These are phyloP conservation scores for Mucuna pruriens DNA, from an alignment of 306 rosid genomes.

Conservation along the genomic window DNA sequence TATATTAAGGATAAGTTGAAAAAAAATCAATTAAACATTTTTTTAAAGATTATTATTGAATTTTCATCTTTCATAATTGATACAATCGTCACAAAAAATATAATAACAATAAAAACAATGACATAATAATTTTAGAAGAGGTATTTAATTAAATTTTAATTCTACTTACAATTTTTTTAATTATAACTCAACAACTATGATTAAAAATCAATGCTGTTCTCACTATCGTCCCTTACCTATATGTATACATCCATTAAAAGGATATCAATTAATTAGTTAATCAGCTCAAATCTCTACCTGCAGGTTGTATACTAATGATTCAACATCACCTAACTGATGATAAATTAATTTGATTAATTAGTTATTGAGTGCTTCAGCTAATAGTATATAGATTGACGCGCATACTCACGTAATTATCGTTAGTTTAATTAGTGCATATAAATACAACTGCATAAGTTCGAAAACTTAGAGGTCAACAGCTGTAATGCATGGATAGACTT, in stretches of 20 bases:
- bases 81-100: too few relatives aligned
- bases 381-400: conserved; percentile 30
- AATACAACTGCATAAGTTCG: conserved; percentile 23
- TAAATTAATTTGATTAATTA: conserved; percentile 15
- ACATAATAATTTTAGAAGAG: too few relatives aligned
- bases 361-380: background rate
- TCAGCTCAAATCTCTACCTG: background rate
- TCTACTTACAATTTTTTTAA: too few relatives aligned
- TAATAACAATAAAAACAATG: too few relatives aligned
- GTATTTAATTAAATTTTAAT: too few relatives aligned
- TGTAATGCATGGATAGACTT: conserved; percentile 50
- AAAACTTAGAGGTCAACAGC: conserved; percentile 45
- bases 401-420: conserved; percentile 25
- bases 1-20: too few relatives aligned
- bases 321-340: conserved; percentile 4
- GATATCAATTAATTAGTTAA: background rate
- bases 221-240: background rate
- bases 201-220: too few relatives aligned
- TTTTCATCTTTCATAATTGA: too few relatives aligned
- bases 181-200: too few relatives aligned
- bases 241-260: background rate
- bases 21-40: too few relatives aligned
- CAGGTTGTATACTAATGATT: background rate
- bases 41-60: too few relatives aligned
- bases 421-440: background rate